phyloP scores from a whole-genome alignment of 805 yeast genomes.

The Candida anglica region DNA sequence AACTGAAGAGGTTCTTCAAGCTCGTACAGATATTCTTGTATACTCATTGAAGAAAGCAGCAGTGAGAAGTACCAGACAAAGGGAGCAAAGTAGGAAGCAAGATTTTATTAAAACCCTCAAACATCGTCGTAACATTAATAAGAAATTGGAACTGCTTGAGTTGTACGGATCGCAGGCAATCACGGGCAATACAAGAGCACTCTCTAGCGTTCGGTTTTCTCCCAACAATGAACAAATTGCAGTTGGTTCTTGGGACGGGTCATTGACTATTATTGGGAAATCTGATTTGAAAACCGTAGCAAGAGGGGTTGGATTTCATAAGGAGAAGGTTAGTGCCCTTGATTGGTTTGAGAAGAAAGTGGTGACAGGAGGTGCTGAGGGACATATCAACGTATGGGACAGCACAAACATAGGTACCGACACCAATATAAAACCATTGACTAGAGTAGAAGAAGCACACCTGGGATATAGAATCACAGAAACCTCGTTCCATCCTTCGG shows the following conservation, averaged over 20 bases:
- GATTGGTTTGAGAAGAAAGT: slow-evolving; percentile 49
- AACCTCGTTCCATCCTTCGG: slow-evolving; percentile 63
- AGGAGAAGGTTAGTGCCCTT: slow-evolving; percentile 67
- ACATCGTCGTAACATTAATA: slow-evolving; percentile 41
- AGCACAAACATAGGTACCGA: slow-evolving; percentile 4
- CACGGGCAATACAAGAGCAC: slow-evolving; percentile 55
- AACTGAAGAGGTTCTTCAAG: slow-evolving; percentile 42
- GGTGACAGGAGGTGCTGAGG: slow-evolving; percentile 38
- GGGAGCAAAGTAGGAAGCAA: slow-evolving; percentile 17
- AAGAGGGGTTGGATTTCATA: slow-evolving; percentile 37
- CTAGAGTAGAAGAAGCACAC: slow-evolving; percentile 24
- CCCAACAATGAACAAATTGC: slow-evolving; percentile 40
- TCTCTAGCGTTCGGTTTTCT: slow-evolving; percentile 53
- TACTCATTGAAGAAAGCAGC: slow-evolving; percentile 48
- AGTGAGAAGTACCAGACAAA: slow-evolving; percentile 34
- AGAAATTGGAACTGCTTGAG: slow-evolving; percentile 30
- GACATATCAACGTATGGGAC: slow-evolving; percentile 31
- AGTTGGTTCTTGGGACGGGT: slow-evolving; percentile 84
- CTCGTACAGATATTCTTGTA: slow-evolving; percentile 49
- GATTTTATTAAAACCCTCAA: slow-evolving; percentile 42
- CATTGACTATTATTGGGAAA: slow-evolving; percentile 45
- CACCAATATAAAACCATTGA: slow-evolving; percentile 3
- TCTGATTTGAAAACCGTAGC: slow-evolving; percentile 27
- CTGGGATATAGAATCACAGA: slow-evolving; percentile 51
- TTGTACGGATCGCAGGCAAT: slow-evolving; percentile 68